Conservation (phyloP, 306 rosid genomes). For the Casuarina equisetifolia region DNA sequence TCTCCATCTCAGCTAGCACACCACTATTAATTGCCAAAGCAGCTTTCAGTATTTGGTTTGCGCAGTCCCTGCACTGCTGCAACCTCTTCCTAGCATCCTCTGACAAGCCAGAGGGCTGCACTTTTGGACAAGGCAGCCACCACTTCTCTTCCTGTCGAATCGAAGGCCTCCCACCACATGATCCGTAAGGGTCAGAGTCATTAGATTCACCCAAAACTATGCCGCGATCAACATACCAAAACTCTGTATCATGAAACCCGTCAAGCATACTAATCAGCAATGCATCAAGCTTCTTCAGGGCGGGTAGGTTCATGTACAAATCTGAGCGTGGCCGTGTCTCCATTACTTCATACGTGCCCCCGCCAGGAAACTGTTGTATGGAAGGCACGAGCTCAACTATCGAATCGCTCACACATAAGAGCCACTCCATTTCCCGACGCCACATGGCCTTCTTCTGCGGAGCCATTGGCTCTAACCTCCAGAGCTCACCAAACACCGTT, state of each 20-base stretch:
- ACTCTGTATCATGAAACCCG: slow-evolving; percentile 72
- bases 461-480: slow-evolving; percentile 90
- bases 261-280: slow-evolving; percentile 83
- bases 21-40: slow-evolving; percentile 86
- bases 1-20: slow-evolving; percentile 92
- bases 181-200: slow-evolving; percentile 44
- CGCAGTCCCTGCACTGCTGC: slow-evolving; percentile 93
- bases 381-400: slow-evolving; percentile 91
- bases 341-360: slow-evolving; percentile 91
- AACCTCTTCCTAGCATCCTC: slow-evolving; percentile 74
- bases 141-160: slow-evolving; percentile 95
- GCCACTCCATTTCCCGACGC: slow-evolving; percentile 93
- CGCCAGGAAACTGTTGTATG: slow-evolving; percentile 83
- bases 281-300: slow-evolving; percentile 81
- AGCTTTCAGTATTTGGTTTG: slow-evolving; percentile 84
- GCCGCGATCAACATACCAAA: slow-evolving; percentile 77
- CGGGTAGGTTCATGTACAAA: slow-evolving; percentile 81
- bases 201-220: slow-evolving; percentile 61
- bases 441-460: slow-evolving; percentile 83
- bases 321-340: slow-evolving; percentile 73
- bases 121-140: slow-evolving; percentile 97
- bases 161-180: slow-evolving; percentile 67
- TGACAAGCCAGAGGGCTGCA: slow-evolving; percentile 70
- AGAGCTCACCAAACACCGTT: slow-evolving; percentile 84
- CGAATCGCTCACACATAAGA: slow-evolving; percentile 78